Evolutionary conservation across 2,329 filamentous ascomycete species (phyloP).

Genomic region (Colletotrichum scovillei): DNA sequence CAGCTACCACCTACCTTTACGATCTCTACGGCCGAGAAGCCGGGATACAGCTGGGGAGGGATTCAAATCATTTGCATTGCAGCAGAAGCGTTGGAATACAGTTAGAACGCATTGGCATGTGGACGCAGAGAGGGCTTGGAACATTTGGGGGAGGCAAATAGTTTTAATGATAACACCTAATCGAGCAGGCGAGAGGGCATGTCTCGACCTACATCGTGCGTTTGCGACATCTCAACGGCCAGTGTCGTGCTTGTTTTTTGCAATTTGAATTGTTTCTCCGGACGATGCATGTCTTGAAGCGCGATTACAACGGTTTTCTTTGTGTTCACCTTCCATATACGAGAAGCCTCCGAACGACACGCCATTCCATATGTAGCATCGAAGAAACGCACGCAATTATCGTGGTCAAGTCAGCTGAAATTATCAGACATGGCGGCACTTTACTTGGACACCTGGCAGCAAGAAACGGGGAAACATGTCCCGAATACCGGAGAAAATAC

Average conservation of each 20-base stretch:
- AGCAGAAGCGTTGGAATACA: conserved; percentile 9
- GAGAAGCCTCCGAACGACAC: conserved; percentile 1
- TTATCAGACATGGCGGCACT: not conserved
- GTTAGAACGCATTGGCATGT: not conserved
- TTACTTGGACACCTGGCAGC: not conserved
- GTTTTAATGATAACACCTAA: conserved; percentile 27
- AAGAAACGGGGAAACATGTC: not conserved
- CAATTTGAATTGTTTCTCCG: not conserved
- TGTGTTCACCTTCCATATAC: conserved; percentile 5
- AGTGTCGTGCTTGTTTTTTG: conserved; percentile 11
- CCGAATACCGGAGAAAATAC: not conserved
- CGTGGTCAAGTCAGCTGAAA: not conserved
- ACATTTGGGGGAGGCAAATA: not conserved
- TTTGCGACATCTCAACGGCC: conserved; percentile 31
- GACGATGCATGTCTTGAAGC: conserved; percentile 11
- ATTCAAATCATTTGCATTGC: not conserved
- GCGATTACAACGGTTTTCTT: conserved; percentile 3
- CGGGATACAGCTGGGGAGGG: not conserved
- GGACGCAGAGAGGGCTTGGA: not conserved
- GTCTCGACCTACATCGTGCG: conserved; percentile 20
- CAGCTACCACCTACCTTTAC: not conserved
- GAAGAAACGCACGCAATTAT: conserved; percentile 2
- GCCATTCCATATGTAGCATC: not conserved
- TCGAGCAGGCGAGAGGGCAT: conserved; percentile 6
- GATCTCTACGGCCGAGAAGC: conserved; percentile 24